Evolutionary conservation across 495 filamentous ascomycete species (phyloP), one percentile per base, ranked within the genome.

Genomic region (Podospora didyma): DNA sequence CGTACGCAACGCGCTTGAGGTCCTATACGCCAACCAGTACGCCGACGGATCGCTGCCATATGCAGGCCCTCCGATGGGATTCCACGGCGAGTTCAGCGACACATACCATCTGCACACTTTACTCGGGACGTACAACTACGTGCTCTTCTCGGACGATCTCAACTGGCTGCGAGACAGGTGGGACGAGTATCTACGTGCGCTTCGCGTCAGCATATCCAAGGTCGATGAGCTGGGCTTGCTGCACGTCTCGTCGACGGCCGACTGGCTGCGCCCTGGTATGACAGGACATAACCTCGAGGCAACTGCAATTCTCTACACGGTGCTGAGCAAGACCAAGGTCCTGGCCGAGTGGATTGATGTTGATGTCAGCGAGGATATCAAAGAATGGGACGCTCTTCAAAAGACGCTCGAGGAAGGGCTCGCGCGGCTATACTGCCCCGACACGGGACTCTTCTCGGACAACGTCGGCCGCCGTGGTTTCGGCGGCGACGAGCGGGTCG

Each of bases 81-180:
- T 77, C 28, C 76, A 75, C 42, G 68, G 70, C n/a, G 78, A 75
- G 58, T 69, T 80, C 61, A 74, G 74, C 45, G 81, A 85, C 51
- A 85, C 81, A 7, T 86, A 86, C 61, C 83, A 86, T 54, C 73
- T 86, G 64, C 81, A 82, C 72, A 76, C 78, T 7, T 76, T 86
- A 67, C 71, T 85, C 34, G 81, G 82, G n/a, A 81, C 76, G 6
- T 83, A 81, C 63, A 77, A 79, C 49, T 86, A 86, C 59, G 68
- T 83, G 26, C 74, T 86, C 10, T 85, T 75, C 58, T 82, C 80
- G 7, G 78, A 80, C 22, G 81, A 85, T 53, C 65, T 76, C 11
- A 64, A 63, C 7, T 86, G 79, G 62, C 62, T 86, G 16, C 52
- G 62, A 7, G 44, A 68, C 47, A 78, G 75, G 51, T 85, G 81